These are phyloP conservation scores for Simplicillium sp. DNA, from an alignment of 2,329 filamentous ascomycete genomes.

Conservation along the genomic window DNA sequence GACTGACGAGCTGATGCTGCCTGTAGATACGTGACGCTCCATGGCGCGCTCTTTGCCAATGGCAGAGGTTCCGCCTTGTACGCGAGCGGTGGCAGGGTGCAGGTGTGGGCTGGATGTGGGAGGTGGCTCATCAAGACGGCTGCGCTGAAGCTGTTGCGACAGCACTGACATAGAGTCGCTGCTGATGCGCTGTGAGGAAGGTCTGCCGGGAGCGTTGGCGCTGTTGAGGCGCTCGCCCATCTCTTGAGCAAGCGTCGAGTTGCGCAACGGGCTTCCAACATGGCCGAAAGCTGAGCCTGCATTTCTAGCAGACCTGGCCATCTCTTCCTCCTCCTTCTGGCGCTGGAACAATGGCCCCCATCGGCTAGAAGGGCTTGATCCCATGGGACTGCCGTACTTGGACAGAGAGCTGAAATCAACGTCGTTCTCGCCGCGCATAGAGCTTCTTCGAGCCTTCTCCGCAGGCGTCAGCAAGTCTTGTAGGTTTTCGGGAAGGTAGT, in stretches of 20 bases:
- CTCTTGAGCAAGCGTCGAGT: conserved; percentile 49
- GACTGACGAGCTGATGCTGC: conserved; percentile 43
- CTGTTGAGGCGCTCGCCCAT: conserved; percentile 37
- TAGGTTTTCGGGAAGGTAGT: conserved; percentile 64
- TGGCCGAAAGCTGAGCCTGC: conserved; percentile 52
- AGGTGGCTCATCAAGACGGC: conserved; percentile 39
- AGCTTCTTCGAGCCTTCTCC: conserved; percentile 57
- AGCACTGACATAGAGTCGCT: conserved; percentile 48
- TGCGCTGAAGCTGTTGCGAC: conserved; percentile 54
- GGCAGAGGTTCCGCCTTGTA: conserved; percentile 29
- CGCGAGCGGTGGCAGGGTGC: conserved; percentile 34
- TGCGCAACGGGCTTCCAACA: conserved; percentile 55
- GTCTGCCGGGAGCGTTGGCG: conserved; percentile 27
- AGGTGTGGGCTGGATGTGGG: conserved; percentile 37
- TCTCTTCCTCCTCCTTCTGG: conserved; percentile 48
- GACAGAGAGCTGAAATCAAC: conserved; percentile 33
- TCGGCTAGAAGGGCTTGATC: conserved; percentile 44
- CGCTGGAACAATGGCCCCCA: conserved; percentile 54
- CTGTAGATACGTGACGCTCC: conserved; percentile 51
- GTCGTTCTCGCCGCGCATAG: conserved; percentile 47
- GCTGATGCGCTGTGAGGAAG: conserved; percentile 27
- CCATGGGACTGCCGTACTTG: conserved; percentile 53
- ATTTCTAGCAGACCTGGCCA: conserved; percentile 23
- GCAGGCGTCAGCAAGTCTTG: conserved; percentile 58
- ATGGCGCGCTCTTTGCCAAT: conserved; percentile 32